phyloP scores from a whole-genome alignment of 2,329 filamentous ascomycete species.

The Didymella glomerata region DNA sequence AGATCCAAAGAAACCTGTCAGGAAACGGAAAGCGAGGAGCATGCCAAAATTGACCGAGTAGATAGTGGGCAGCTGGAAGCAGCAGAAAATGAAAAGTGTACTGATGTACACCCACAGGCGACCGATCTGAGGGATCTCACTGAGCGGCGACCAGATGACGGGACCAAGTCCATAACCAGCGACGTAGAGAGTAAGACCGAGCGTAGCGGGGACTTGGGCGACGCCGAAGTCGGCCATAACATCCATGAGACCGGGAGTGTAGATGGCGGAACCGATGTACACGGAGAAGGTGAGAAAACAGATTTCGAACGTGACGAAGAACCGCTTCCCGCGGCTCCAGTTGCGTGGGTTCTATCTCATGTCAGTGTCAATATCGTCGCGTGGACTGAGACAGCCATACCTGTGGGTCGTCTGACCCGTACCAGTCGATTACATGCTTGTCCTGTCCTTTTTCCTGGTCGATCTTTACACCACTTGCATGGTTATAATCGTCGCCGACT shows the following conservation, averaged over 20 bases:
- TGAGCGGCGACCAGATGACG: conserved; percentile 53
- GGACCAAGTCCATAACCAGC: conserved; percentile 47
- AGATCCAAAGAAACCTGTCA: conserved; percentile 60
- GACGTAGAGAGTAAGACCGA: conserved; percentile 54
- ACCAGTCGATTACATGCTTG: conserved; percentile 61
- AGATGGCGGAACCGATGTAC: conserved; percentile 63
- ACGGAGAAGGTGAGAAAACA: conserved; percentile 61
- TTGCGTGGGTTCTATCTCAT: conserved; percentile 55
- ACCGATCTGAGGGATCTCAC: conserved; percentile 59
- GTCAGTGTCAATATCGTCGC: not conserved
- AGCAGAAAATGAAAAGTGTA: conserved; percentile 54
- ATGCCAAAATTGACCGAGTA: conserved; percentile 60
- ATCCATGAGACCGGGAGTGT: conserved; percentile 53
- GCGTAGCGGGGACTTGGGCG: conserved; percentile 55
- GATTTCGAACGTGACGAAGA: conserved; percentile 57
- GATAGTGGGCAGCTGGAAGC: conserved; percentile 58
- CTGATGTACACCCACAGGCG: conserved; percentile 50
- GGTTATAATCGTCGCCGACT: conserved; percentile 30
- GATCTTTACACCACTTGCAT: conserved; percentile 54
- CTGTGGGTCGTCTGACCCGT: conserved; percentile 56
- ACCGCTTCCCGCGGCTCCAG: conserved; percentile 56
- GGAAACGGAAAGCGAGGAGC: conserved; percentile 60
- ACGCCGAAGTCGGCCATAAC: conserved; percentile 64
- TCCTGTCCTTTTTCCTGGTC: conserved; percentile 64
- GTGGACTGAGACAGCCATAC: conserved; percentile 23